phyloP scores from a whole-genome alignment of 2,329 filamentous ascomycete genomes.

The Stachybotrys chartarum region DNA sequence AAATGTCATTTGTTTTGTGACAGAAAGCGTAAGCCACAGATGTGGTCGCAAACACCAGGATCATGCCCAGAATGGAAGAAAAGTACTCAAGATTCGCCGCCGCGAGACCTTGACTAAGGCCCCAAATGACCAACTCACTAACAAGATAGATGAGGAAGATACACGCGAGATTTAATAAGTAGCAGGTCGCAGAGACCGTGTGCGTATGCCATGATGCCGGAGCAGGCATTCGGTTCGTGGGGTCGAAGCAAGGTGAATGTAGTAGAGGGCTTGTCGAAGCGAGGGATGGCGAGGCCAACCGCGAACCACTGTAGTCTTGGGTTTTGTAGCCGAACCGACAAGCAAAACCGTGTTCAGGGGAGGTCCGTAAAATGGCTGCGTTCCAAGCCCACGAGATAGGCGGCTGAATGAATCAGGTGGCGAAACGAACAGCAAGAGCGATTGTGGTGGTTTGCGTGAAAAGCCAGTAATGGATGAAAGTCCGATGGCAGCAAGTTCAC shows the following conservation, averaged over 20 bases:
- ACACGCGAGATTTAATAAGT: slow-evolving; percentile 16
- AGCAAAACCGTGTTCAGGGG: neutral
- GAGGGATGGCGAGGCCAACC: neutral
- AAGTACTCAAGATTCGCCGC: slow-evolving; percentile 32
- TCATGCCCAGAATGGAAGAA: slow-evolving; percentile 41
- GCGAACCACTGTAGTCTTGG: too few species aligned
- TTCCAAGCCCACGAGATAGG: neutral
- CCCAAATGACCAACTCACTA: slow-evolving; percentile 40
- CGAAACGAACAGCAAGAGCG: neutral
- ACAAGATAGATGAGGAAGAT: slow-evolving; percentile 29
- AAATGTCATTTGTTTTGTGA: slow-evolving; percentile 15
- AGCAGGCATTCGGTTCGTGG: neutral
- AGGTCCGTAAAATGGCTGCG: too few species aligned
- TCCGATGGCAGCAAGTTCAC: neutral
- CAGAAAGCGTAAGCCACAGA: slow-evolving; percentile 12
- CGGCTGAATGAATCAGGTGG: neutral
- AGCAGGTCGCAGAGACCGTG: neutral
- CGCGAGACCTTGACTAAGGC: slow-evolving; percentile 28
- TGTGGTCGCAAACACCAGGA: slow-evolving; percentile 28
- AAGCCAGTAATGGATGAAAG: neutral
- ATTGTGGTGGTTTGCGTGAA: neutral
- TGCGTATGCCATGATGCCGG: neutral
- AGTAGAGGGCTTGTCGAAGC: neutral
- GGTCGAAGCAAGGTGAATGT: neutral
- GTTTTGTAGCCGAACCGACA: neutral